phyloP scores from a whole-genome alignment of 2,329 filamentous ascomycete genomes.

The Aureobasidium namibiae region DNA sequence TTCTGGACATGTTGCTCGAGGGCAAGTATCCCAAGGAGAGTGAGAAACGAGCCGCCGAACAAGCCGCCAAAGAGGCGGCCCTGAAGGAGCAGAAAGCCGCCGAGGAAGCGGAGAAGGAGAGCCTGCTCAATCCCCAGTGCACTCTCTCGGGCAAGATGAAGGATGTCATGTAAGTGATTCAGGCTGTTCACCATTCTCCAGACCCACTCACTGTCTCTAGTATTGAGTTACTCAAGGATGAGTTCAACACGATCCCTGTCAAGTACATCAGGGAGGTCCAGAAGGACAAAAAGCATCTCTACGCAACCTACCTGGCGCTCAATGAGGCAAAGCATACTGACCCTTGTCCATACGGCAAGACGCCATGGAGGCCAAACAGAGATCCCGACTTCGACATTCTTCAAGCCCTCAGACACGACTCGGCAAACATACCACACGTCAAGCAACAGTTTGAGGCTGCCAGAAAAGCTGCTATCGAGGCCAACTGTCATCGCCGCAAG shows the following conservation, averaged over 20 bases:
- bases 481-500: constrained; percentile 17
- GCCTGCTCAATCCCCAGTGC: neutral
- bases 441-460: constrained; percentile 28
- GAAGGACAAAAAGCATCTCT: constrained; percentile 27
- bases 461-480: constrained; percentile 19
- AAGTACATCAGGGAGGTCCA: constrained; percentile 28
- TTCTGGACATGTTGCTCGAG: constrained; percentile 24
- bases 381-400: neutral
- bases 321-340: constrained; percentile 15
- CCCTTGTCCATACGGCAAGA: neutral
- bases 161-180: constrained; percentile 9
- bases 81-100: constrained; percentile 20
- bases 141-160: constrained; percentile 15
- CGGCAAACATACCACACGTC: constrained; percentile 15
- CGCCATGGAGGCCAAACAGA: neutral
- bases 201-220: neutral
- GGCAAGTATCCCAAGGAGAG: constrained; percentile 16
- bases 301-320: constrained; percentile 30
- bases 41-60: constrained; percentile 17
- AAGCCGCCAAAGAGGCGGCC: constrained; percentile 20
- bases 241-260: constrained; percentile 32
- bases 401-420: neutral
- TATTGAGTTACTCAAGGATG: constrained; percentile 30
- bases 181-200: too few species aligned
- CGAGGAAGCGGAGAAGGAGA: constrained; percentile 18